Evolutionary conservation across 2,329 filamentous ascomycete species (phyloP).

Genomic region (Penicillium occitanis): DNA sequence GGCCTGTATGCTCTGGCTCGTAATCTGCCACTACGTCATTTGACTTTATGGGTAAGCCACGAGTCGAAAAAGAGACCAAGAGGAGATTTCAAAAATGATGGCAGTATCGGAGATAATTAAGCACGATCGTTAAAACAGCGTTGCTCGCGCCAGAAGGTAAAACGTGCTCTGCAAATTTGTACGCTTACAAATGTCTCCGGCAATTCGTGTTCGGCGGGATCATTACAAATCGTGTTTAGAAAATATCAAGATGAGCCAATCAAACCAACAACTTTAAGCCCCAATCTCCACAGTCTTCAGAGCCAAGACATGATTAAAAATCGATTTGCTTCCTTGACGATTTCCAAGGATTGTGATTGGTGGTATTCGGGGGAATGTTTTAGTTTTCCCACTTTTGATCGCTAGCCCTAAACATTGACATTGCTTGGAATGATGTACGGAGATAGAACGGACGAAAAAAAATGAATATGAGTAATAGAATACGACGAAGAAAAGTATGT

Average conservation of each 20-base stretch:
- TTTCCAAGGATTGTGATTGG: neutral
- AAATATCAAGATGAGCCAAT: neutral
- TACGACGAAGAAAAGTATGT: neutral
- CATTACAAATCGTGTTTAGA: neutral
- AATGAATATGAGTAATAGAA: neutral
- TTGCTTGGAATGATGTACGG: neutral
- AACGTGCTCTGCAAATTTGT: neutral
- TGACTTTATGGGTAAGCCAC: neutral
- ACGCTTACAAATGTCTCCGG: neutral
- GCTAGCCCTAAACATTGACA: neutral
- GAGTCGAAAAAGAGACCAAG: neutral
- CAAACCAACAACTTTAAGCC: neutral
- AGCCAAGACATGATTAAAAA: neutral
- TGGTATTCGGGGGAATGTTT: neutral
- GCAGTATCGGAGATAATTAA: neutral
- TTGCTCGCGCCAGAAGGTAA: neutral
- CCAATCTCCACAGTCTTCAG: neutral
- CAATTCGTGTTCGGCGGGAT: neutral
- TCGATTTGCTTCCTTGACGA: neutral
- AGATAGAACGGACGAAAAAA: neutral
- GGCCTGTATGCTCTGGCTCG: neutral
- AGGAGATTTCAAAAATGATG: neutral
- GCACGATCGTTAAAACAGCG: neutral
- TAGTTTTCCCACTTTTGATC: too few relatives aligned
- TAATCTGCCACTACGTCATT: neutral